Conservation (phyloP, 2,329 filamentous ascomycete genomes). For the Purpureocillium lavendulum region DNA sequence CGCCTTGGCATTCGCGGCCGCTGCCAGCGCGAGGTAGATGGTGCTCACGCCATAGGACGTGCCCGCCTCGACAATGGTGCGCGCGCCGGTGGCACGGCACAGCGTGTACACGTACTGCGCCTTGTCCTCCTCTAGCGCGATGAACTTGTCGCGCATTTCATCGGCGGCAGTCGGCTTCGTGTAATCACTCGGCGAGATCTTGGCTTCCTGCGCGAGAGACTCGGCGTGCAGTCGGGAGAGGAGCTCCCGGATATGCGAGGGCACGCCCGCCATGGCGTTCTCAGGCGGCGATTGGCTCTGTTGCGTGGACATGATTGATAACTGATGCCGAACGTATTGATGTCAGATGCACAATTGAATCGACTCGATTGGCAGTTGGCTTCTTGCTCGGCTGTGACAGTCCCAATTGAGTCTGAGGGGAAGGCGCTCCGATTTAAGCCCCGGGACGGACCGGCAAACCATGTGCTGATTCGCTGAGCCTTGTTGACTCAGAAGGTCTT, state of each 20-base stretch:
- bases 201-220: conserved; percentile 7
- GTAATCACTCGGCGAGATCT: conserved; percentile 3
- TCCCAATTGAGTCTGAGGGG: too few relatives aligned
- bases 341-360: too few relatives aligned
- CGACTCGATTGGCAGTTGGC: too few relatives aligned
- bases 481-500: too few relatives aligned
- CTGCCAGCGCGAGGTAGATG: conserved; percentile 54
- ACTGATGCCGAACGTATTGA: too few relatives aligned
- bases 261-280: conserved; percentile 4
- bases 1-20: conserved; percentile 38
- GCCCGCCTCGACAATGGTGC: conserved; percentile 50
- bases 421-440: too few relatives aligned
- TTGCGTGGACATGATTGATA: too few relatives aligned
- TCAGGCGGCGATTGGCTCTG: not conserved
- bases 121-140: conserved; percentile 52
- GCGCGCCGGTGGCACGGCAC: conserved; percentile 36
- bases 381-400: too few relatives aligned
- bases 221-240: conserved; percentile 8
- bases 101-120: conserved; percentile 48
- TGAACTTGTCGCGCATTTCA: conserved; percentile 46
- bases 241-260: conserved; percentile 5
- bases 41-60: conserved; percentile 56
- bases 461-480: too few relatives aligned
- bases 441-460: too few relatives aligned
- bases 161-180: conserved; percentile 13